These are phyloP conservation scores for Cercospora sesami DNA, from an alignment of 2,329 filamentous ascomycete species.

Conservation along the genomic window DNA sequence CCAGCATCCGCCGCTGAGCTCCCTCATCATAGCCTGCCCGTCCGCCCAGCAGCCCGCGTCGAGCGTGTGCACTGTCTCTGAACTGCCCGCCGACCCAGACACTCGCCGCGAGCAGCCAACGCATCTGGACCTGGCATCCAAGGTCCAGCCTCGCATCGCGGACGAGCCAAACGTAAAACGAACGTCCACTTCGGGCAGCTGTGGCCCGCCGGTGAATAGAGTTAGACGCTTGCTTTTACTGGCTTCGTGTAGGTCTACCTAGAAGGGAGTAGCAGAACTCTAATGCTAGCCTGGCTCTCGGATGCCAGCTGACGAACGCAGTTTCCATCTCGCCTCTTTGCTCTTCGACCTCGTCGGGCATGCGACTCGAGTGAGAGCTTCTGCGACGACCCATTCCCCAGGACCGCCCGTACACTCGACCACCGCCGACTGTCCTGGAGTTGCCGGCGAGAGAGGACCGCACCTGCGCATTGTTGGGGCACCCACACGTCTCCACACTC, in stretches of 20 bases:
- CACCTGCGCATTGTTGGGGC: neutral
- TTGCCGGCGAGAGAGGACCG: neutral
- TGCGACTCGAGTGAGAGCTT: conserved; percentile 4
- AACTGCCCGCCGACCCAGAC: neutral
- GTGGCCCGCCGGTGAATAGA: conserved; percentile 26
- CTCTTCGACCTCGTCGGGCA: neutral
- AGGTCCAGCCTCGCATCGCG: conserved; percentile 13
- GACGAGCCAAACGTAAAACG: conserved; percentile 18
- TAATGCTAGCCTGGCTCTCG: conserved; percentile 26
- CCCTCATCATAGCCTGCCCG: neutral
- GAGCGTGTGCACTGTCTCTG: neutral
- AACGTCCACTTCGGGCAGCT: conserved; percentile 25
- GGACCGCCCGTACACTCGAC: neutral
- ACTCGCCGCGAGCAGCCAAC: neutral
- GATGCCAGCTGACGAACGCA: conserved; percentile 30
- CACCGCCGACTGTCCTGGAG: neutral
- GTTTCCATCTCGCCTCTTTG: conserved; percentile 17
- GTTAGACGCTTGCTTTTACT: conserved; percentile 29
- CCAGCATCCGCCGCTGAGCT: neutral
- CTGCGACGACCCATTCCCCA: neutral
- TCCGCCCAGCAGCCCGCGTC: neutral
- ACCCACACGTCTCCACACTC: neutral
- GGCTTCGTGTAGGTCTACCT: conserved; percentile 23
- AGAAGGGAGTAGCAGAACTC: conserved; percentile 24
- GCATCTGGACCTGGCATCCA: conserved; percentile 11